phyloP scores from a whole-genome alignment of 768 basidiomycete species.

The Crucibulum laeve region DNA sequence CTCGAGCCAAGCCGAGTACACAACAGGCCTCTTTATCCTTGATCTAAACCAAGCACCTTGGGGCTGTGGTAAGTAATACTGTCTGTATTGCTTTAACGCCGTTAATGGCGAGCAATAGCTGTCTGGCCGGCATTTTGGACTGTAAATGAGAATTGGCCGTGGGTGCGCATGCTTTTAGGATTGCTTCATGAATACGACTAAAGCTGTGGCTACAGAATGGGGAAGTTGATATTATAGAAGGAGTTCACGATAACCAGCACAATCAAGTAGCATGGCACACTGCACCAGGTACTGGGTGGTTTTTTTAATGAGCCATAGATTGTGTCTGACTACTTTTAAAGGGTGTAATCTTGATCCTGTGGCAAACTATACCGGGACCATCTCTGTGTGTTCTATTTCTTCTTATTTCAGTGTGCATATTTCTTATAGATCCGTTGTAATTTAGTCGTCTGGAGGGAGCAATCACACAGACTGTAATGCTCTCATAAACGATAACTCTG shows the following conservation, averaged over 20 bases:
- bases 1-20: constrained; percentile 57
- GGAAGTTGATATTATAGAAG: constrained; percentile 76
- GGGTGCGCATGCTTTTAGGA: constrained; percentile 32
- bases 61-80: constrained; percentile 67
- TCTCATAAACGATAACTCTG: constrained; percentile 51
- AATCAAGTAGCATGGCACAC: constrained; percentile 79
- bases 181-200: not conserved
- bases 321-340: constrained; percentile 12
- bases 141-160: constrained; percentile 62
- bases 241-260: constrained; percentile 71
- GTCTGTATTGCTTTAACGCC: not conserved
- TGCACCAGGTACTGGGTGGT: constrained; percentile 42
- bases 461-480: constrained; percentile 56
- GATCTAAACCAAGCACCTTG: constrained; percentile 83
- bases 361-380: constrained; percentile 56
- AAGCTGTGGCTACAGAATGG: constrained; percentile 43
- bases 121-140: constrained; percentile 90
- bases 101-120: constrained; percentile 30
- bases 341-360: constrained; percentile 57
- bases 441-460: constrained; percentile 44
- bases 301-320: constrained; percentile 1
- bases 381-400: constrained; percentile 15
- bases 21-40: constrained; percentile 78
- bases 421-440: too few relatives aligned
- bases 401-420: not conserved